These are phyloP conservation scores for Rhinocladiella mackenziei DNA, from an alignment of 2,329 filamentous ascomycete species.

Conservation along the genomic window DNA sequence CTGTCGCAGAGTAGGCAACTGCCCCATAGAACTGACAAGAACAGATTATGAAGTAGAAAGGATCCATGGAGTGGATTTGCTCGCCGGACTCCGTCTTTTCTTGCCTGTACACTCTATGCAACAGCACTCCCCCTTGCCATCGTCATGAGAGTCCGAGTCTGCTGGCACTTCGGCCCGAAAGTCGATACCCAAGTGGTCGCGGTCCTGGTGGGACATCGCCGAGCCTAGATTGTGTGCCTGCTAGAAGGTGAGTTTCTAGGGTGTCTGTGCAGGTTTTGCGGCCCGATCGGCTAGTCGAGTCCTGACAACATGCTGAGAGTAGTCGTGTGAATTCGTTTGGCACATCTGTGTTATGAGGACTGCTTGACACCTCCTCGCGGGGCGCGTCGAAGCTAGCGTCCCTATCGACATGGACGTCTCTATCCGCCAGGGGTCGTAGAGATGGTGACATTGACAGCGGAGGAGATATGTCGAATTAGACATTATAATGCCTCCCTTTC, in stretches of 20 bases:
- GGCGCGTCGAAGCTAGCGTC: too few species aligned
- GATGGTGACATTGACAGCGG: not conserved
- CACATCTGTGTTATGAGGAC: too few species aligned
- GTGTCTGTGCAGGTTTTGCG: not conserved
- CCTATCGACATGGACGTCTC: not conserved
- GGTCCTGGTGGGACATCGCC: not conserved
- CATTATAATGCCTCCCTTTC: too few species aligned
- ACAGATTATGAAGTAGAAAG: too few species aligned
- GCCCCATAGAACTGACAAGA: too few species aligned
- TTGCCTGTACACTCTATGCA: not conserved
- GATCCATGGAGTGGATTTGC: too few species aligned
- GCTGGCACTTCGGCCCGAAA: not conserved
- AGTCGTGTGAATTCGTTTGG: too few species aligned
- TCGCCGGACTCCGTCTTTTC: too few species aligned
- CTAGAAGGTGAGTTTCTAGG: conserved; percentile 1
- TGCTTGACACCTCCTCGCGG: too few species aligned
- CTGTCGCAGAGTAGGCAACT: too few species aligned
- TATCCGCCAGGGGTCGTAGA: not conserved
- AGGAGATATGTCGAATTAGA: not conserved
- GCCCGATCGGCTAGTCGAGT: not conserved
- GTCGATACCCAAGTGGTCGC: not conserved
- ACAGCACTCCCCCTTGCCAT: not conserved
- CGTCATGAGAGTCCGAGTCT: not conserved
- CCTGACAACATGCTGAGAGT: not conserved
- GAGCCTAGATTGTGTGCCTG: not conserved